Conservation (phyloP, 2,329 filamentous ascomycete genomes). For the Colletotrichum theobromicola region DNA sequence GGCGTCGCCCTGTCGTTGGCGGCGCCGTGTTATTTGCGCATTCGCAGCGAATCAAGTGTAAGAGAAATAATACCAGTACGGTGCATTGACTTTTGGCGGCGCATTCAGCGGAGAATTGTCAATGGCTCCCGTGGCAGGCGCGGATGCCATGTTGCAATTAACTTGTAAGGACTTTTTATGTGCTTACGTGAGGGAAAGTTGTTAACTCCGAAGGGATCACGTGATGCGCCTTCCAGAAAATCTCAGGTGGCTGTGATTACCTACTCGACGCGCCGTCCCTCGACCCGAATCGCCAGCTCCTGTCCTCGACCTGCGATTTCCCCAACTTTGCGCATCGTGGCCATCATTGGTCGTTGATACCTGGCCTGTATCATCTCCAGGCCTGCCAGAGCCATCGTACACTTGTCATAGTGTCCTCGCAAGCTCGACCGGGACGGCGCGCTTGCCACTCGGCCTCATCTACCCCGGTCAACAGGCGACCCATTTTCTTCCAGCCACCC, state of each 20-base stretch:
- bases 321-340: slow-evolving; percentile 18
- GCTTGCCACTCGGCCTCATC: slow-evolving; percentile 7
- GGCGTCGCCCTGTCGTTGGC: background rate
- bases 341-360: slow-evolving; percentile 22
- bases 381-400: background rate
- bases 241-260: slow-evolving; percentile 4
- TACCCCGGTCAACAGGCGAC: slow-evolving; percentile 9
- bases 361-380: slow-evolving; percentile 7
- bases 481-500: slow-evolving; percentile 12
- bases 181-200: slow-evolving; percentile 8
- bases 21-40: background rate
- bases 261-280: slow-evolving; percentile 12
- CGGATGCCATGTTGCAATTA: background rate
- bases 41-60: background rate
- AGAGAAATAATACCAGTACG: background rate
- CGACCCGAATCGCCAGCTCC: slow-evolving; percentile 4
- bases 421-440: slow-evolving; percentile 2
- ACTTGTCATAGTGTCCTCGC: background rate
- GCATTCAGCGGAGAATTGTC: background rate
- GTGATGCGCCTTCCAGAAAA: background rate
- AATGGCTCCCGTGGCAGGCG: background rate
- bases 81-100: background rate
- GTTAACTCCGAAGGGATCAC: background rate
- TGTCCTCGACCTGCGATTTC: slow-evolving; percentile 8
- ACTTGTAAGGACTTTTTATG: too few relatives aligned